Evolutionary conservation across 345 rosid genomes (phyloP), one percentile per base, ranked within the genome.

Genomic region (Eutrema japonicum): DNA sequence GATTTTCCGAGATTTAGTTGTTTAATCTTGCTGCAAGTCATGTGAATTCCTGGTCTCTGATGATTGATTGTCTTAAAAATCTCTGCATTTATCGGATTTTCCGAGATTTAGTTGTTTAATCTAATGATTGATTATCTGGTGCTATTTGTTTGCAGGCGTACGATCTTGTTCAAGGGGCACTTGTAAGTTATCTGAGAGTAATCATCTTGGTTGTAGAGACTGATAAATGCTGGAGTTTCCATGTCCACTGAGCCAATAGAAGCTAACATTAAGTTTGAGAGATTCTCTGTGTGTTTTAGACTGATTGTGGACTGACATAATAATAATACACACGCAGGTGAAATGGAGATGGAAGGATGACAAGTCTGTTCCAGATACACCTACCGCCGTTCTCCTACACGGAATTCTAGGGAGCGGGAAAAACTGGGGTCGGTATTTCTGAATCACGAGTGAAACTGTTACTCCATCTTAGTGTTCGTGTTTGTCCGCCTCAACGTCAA

Each of bases 341-440:
- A 88, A 86, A 47, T 94, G 98, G 96, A 87, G 87, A 80, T 66
- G 88, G 73, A 68, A 79, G 70, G 80, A 55, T 63, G 86, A 86
- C 49, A 91, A 88, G 82, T 88, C 93, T 42, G 76, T 79, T 51
- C 87, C 88, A 3, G 96, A 94, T 46, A 88, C 96, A 58, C 98
- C 97, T 11, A 94, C 97, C 0, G 98, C 98, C 27, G 87, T 94
- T 57, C 96, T 94, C 77, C 50, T 94, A 77, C 98, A 94, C 48
- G 98, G 98, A 22, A 94, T 94, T 66, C 78, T 94, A 14, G 98
- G 98, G 57, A 75, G 96, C 77, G 76, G 95, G 64, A 94, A 94
- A 77, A 94, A 94, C 67, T 94, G 95, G 97, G 90, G 98, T 94
- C 74, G 61, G 90, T 79, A n/a, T 35, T 41, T 2, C 7, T 0